Evolutionary conservation across 768 basidiomycete species (phyloP).

Genomic region (Serendipita sp.): DNA sequence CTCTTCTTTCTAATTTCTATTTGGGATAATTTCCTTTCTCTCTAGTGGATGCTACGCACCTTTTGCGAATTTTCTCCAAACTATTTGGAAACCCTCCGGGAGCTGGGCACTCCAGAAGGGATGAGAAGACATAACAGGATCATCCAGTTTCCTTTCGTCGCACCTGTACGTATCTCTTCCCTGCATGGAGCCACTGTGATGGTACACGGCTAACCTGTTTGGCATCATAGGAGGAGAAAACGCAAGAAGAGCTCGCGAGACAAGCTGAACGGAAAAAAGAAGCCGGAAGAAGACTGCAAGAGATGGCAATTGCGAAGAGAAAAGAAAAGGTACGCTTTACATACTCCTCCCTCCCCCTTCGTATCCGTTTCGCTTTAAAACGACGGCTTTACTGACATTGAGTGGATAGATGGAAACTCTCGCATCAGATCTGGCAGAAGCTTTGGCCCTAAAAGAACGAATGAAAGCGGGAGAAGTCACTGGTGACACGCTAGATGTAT

Average conservation of each 20-base stretch:
- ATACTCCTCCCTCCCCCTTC: neutral
- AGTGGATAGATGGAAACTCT: constrained; percentile 1
- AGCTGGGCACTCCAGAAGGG: constrained; percentile 46
- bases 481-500: neutral
- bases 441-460: neutral
- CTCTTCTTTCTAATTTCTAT: neutral
- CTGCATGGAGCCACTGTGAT: neutral
- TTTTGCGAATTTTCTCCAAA: constrained; percentile 72
- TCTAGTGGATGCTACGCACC: constrained; percentile 78
- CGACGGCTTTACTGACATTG: neutral
- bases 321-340: constrained; percentile 53
- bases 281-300: constrained; percentile 76
- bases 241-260: constrained; percentile 72
- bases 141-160: constrained; percentile 73
- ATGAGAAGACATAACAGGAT: constrained; percentile 52
- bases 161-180: constrained; percentile 18
- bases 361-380: neutral
- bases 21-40: neutral
- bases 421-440: neutral
- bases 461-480: neutral
- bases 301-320: constrained; percentile 71
- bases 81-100: constrained; percentile 50
- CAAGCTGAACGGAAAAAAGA: constrained; percentile 68
- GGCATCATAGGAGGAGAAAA: constrained; percentile 49
- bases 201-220: neutral